These are phyloP conservation scores for Umbelopsis sp. DNA, from an alignment of 371 early-diverging fungal genomes.

Conservation along the genomic window DNA sequence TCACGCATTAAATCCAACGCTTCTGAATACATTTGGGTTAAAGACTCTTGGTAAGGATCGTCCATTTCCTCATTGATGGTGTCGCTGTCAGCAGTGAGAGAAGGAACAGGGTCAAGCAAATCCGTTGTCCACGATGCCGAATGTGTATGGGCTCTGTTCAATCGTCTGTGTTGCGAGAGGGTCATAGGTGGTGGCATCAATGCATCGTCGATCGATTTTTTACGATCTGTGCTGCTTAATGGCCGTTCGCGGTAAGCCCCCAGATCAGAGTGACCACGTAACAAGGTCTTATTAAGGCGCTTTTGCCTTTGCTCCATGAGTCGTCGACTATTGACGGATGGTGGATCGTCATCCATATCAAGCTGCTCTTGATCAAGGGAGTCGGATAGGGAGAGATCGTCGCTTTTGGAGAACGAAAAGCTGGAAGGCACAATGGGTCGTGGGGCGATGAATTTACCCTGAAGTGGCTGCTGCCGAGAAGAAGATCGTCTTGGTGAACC, in stretches of 20 bases:
- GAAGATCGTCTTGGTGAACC: neutral
- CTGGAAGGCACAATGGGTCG: neutral
- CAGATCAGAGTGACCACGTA: constrained; percentile 6
- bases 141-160: constrained; percentile 3
- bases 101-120: constrained; percentile 5
- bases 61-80: constrained; percentile 4
- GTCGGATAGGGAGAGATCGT: neutral
- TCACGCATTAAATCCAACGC: constrained; percentile 8
- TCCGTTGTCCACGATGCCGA: constrained; percentile 7
- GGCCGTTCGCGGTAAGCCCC: neutral
- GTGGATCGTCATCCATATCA: neutral
- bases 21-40: constrained; percentile 15
- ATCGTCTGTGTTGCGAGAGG: neutral
- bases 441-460: neutral
- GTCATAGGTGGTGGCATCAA: constrained; percentile 1
- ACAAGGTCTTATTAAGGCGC: neutral
- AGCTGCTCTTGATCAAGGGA: neutral
- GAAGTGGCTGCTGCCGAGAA: neutral
- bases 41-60: constrained; percentile 10
- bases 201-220: constrained; percentile 1
- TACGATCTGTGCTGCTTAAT: neutral
- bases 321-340: constrained; percentile 4
- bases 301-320: neutral
- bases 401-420: constrained; percentile 1
- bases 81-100: constrained; percentile 12